phyloP scores from a whole-genome alignment of 2,329 filamentous ascomycete genomes.

The Helminthosporium solani region DNA sequence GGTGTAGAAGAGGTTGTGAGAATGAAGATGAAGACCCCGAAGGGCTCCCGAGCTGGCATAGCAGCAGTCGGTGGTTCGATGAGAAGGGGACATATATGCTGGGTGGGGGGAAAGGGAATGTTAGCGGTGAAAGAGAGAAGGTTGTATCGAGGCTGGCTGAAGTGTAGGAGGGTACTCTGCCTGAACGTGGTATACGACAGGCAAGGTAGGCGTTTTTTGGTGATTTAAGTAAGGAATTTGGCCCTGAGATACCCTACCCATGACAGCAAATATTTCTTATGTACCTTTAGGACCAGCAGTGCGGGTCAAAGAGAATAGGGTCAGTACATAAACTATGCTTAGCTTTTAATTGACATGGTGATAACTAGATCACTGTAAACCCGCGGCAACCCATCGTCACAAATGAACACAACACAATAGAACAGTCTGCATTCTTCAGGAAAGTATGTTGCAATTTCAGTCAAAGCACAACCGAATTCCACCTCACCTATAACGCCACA shows the following conservation, averaged over 20 bases:
- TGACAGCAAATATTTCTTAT: neutral
- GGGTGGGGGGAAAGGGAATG: slow-evolving; percentile 18
- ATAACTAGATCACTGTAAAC: too few species aligned
- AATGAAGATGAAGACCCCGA: slow-evolving; percentile 37
- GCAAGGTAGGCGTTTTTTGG: neutral
- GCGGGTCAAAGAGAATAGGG: neutral
- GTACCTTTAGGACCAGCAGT: neutral
- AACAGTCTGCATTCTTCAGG: too few species aligned
- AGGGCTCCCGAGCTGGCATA: slow-evolving; percentile 38
- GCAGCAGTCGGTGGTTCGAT: slow-evolving; percentile 34
- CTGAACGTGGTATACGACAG: neutral
- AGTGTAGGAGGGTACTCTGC: neutral
- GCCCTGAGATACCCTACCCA: neutral
- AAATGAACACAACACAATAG: too few species aligned
- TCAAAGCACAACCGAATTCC: neutral
- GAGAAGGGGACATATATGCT: slow-evolving; percentile 34
- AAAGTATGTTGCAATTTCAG: too few species aligned
- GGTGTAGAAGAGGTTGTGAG: slow-evolving; percentile 33
- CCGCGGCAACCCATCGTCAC: too few species aligned
- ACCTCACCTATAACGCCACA: neutral
- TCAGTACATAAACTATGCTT: neutral
- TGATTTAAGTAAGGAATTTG: neutral
- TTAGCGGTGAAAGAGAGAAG: neutral
- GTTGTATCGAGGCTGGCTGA: neutral
- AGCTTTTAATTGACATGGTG: too few species aligned